phyloP scores from a whole-genome alignment of 169 alveolate species.

The Hepatocystis sp. region DNA sequence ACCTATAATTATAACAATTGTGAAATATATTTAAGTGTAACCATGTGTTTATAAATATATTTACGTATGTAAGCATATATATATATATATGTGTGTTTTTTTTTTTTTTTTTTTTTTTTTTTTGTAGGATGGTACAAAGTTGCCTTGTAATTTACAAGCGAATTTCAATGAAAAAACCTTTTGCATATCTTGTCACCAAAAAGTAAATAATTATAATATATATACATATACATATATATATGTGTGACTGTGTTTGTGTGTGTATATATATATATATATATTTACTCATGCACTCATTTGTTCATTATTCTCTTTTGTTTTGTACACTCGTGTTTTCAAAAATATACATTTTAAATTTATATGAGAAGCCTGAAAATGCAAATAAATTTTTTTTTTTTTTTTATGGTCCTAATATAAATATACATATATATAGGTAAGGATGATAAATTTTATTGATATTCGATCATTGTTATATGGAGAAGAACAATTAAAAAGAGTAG shows the following conservation, averaged over 20 bases:
- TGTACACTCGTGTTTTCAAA: too few relatives aligned
- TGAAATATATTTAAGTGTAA: not conserved
- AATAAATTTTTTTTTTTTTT: too few relatives aligned
- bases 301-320: too few relatives aligned
- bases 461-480: constrained; percentile 85
- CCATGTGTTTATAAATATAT: not conserved
- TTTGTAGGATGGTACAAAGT: constrained; percentile 70
- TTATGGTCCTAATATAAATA: too few relatives aligned
- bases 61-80: not conserved
- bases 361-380: not conserved
- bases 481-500: constrained; percentile 88
- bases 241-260: not conserved
- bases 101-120: constrained; percentile 16
- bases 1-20: not conserved
- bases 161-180: constrained; percentile 70
- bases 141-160: constrained; percentile 66
- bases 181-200: constrained; percentile 74
- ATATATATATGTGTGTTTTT: not conserved
- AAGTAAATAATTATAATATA: constrained; percentile 15
- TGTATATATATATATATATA: not conserved
- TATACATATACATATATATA: not conserved
- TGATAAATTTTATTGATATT: constrained; percentile 83
- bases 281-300: too few relatives aligned
- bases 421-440: constrained; percentile 82
- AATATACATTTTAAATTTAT: too few relatives aligned